Base-by-base conservation (phyloP, 768 basidiomycete genomes). In the Trametes cubensis region DNA sequence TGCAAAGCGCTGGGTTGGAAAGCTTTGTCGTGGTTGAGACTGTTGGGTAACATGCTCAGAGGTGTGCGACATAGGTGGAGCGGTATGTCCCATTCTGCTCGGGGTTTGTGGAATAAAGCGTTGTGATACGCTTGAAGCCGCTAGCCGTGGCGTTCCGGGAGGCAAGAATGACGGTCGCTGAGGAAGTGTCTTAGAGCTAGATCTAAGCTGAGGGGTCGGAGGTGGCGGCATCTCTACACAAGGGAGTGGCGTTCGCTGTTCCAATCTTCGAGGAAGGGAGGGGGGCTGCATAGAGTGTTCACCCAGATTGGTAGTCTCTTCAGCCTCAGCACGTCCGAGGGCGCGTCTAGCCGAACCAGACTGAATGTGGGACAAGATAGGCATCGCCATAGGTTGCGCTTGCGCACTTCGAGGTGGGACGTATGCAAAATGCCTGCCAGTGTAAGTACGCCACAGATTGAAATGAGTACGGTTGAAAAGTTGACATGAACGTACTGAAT, bases 381-480 rank as follows among this genome's bases (percentile, higher is more conserved):
- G 77, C 2, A 73, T 34, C 7, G 51, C 65, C 38, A 64, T 56
- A 0, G 52, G 66, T 39, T 77, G 78, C 54, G 70, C 72, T 60
- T 79, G 81, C 45, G 79, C 72, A 38, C 76, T 78, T 20, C 78
- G 76, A 23, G 82, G 79, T 23, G 81, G 81, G 5, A 72, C 75
- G 71, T 88, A 92, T n/a, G 84, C 83, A 70, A 85, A 92, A 73
- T 88, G 83, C 61, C 90, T 92, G 54, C 66, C 34, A 90, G 34
- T 18, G 14, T 49, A 21, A 3, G 30, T 46, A 40, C 11, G 25
- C 18, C 30, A 15, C 34, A 40, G 4, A 23, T 53, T 6, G 56
- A 18, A 23, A 2, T 17, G 4, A 15, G 11, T 8, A 8, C 8
- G 10, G 3, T 15, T 14, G 0, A 13, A 3, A 6, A 20, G 3